Conservation (phyloP, 495 filamentous ascomycete genomes). For the Xylaria flabelliformis region DNA sequence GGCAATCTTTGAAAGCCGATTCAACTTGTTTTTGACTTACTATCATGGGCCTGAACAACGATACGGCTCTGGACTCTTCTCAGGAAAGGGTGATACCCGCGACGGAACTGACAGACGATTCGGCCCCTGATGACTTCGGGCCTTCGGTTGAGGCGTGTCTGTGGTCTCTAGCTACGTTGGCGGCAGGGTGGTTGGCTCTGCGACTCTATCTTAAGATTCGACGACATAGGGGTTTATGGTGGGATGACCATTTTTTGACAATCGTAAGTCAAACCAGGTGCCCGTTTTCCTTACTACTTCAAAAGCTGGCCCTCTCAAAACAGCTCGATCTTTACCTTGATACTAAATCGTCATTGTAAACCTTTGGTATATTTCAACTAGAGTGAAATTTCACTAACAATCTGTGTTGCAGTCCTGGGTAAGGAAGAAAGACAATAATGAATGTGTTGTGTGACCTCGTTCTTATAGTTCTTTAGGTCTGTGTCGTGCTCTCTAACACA, state of each 20-base stretch:
- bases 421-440: not conserved
- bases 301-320: not conserved
- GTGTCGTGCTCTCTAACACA: slow-evolving; percentile 29
- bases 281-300: not conserved
- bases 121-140: not conserved
- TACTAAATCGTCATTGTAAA: not conserved
- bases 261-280: not conserved
- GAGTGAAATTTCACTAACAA: not conserved
- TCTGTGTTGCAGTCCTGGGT: slow-evolving; percentile 3
- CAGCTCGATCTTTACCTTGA: not conserved
- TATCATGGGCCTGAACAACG: not conserved
- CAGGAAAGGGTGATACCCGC: slow-evolving; percentile 1
- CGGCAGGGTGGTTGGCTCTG: slow-evolving; percentile 31
- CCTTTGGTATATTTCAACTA: not conserved
- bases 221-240: slow-evolving; percentile 38
- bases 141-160: slow-evolving; percentile 5
- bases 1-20: not conserved
- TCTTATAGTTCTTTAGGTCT: slow-evolving; percentile 26
- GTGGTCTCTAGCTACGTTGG: slow-evolving; percentile 14
- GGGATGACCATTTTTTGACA: slow-evolving; percentile 35
- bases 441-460: not conserved
- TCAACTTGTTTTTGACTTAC: not conserved
- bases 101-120: slow-evolving; percentile 4
- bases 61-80: not conserved
- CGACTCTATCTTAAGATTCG: slow-evolving; percentile 43